Conservation (phyloP, 1,284 basidiomycete species). For the Sporisorium iseilematis-ciliati region DNA sequence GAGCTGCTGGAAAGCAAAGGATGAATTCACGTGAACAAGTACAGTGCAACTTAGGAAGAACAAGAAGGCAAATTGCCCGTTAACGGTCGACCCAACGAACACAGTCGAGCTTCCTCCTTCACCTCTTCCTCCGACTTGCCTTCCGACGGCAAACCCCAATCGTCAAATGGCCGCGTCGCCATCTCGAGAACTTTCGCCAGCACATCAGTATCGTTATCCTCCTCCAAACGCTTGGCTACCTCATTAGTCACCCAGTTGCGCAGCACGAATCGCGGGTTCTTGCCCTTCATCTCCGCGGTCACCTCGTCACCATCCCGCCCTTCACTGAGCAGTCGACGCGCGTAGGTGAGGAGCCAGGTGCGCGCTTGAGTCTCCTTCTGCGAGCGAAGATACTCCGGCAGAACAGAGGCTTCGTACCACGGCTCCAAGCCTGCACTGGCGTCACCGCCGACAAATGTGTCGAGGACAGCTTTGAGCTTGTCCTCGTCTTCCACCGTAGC, state of each 20-base stretch:
- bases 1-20: conserved; percentile 8
- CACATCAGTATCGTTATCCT: conserved; percentile 59
- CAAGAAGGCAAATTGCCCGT: conserved; percentile 60
- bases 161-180: conserved; percentile 59
- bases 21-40: neutral
- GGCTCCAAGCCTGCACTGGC: conserved; percentile 1
- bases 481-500: conserved; percentile 21
- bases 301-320: conserved; percentile 34
- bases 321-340: conserved; percentile 41
- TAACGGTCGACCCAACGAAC: conserved; percentile 55
- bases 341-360: conserved; percentile 57
- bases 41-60: conserved; percentile 50
- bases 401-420: conserved; percentile 44
- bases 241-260: conserved; percentile 68
- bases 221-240: conserved; percentile 58
- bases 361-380: conserved; percentile 41
- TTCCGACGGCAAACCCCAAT: conserved; percentile 43
- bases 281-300: conserved; percentile 38
- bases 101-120: conserved; percentile 74
- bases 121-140: conserved; percentile 71
- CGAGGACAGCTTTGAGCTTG: conserved; percentile 27
- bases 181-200: conserved; percentile 60
- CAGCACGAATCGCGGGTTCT: conserved; percentile 64
- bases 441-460: conserved; percentile 40
- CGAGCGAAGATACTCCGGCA: conserved; percentile 39